These are phyloP conservation scores for Phytopythium vexans DNA, from an alignment of 352 stramenopile species.

Conservation along the genomic window DNA sequence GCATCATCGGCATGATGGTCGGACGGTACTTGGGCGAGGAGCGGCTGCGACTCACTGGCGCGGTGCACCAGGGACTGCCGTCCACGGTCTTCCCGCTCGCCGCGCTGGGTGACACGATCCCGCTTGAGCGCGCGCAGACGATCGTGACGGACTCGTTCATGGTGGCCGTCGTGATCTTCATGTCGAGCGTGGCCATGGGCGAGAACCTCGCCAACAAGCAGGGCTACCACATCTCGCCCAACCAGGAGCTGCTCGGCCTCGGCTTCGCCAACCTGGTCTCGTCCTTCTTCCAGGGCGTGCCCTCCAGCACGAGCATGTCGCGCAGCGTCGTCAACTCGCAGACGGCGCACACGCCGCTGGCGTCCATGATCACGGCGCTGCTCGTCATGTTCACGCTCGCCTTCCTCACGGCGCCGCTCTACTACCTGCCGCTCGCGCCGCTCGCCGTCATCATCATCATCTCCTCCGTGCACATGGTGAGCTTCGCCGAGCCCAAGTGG, in stretches of 20 bases:
- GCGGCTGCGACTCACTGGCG: conserved; percentile 67
- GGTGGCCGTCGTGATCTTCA: conserved; percentile 91
- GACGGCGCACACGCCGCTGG: conserved; percentile 83
- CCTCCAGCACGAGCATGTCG: conserved; percentile 87
- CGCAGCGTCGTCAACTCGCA: conserved; percentile 91
- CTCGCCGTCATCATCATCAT: conserved; percentile 90
- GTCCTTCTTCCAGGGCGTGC: conserved; percentile 89
- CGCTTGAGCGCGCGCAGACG: conserved; percentile 43
- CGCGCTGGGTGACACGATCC: conserved; percentile 37
- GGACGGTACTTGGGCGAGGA: conserved; percentile 60
- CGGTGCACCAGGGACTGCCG: conserved; percentile 74
- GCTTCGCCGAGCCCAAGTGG: conserved; percentile 84
- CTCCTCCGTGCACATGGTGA: conserved; percentile 81
- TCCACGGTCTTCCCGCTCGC: conserved; percentile 41
- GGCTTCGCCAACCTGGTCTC: conserved; percentile 89
- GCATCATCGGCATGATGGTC: conserved; percentile 63
- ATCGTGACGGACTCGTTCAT: conserved; percentile 73
- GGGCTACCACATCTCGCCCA: conserved; percentile 75
- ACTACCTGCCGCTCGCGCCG: conserved; percentile 85
- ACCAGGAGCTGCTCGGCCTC: conserved; percentile 89
- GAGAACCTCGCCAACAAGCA: conserved; percentile 83
- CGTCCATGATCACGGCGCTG: conserved; percentile 84
- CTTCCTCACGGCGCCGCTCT: conserved; percentile 85
- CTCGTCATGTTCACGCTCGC: conserved; percentile 90
- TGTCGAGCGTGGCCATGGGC: conserved; percentile 89